Evolutionary conservation across 306 rosid genomes (phyloP).

Genomic region (Cucurbita argyrosperma): DNA sequence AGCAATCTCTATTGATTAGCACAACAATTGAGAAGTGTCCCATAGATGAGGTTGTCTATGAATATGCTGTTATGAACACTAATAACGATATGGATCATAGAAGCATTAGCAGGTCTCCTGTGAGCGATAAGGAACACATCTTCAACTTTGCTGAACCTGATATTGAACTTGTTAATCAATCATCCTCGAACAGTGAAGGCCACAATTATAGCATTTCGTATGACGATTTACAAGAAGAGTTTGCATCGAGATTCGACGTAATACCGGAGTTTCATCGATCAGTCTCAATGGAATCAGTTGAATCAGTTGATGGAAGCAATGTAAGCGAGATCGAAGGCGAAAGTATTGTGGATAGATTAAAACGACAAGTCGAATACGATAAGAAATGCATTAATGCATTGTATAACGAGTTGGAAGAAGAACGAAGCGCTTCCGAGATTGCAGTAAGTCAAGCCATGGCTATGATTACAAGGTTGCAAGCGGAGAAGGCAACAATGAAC

Average conservation of each 20-base stretch:
- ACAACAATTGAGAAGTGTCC: conserved; percentile 13
- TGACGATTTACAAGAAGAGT: conserved; percentile 18
- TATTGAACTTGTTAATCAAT: conserved; percentile 6
- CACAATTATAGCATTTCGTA: conserved; percentile 1
- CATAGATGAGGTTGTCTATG: conserved; percentile 11
- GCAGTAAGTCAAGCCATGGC: conserved; percentile 88
- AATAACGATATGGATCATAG: conserved; percentile 10
- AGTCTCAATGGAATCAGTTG: conserved; percentile 37
- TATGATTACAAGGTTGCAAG: conserved; percentile 90
- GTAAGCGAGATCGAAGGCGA: conserved; percentile 63
- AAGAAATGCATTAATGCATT: conserved; percentile 39
- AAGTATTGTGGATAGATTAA: conserved; percentile 27
- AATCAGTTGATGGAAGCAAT: conserved; percentile 36
- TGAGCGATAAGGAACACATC: conserved; percentile 12
- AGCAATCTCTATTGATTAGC: neutral
- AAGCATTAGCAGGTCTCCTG: conserved; percentile 8
- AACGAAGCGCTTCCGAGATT: conserved; percentile 64
- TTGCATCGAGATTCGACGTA: conserved; percentile 19
- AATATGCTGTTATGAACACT: conserved; percentile 15
- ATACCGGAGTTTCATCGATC: conserved; percentile 23
- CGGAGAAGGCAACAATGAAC: conserved; percentile 78
- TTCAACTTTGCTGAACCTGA: conserved; percentile 15
- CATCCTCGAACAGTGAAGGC: conserved; percentile 22
- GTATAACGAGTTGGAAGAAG: conserved; percentile 67
- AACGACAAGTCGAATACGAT: conserved; percentile 39